These are phyloP conservation scores for Inonotus obliquus DNA, from an alignment of 1,284 basidiomycete species.

Conservation along the genomic window DNA sequence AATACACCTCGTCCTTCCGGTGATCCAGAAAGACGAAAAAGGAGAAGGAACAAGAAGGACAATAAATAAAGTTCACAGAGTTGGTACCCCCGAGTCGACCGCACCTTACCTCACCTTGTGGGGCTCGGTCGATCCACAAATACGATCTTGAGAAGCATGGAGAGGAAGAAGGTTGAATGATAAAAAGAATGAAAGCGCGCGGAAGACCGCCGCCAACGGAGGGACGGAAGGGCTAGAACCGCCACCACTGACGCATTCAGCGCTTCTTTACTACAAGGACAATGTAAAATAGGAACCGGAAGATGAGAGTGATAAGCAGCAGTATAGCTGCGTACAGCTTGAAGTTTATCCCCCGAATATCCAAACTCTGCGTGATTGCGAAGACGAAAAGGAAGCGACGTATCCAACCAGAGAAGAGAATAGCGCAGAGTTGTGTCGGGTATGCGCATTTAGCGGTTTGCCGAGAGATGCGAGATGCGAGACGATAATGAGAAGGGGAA, in stretches of 20 bases:
- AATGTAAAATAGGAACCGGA: slow-evolving; percentile 20
- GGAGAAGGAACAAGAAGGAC: no score
- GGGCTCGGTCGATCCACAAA: background rate
- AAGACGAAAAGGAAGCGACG: background rate
- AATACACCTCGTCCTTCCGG: no score
- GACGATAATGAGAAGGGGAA: background rate
- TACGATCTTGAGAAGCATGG: background rate
- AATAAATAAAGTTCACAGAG: no score
- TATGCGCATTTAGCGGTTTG: background rate
- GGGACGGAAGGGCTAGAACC: no score
- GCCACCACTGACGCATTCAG: slow-evolving; percentile 11
- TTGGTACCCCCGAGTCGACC: background rate
- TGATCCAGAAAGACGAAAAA: no score
- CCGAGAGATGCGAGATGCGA: background rate
- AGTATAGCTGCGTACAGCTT: slow-evolving; percentile 21
- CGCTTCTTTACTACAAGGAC: slow-evolving; percentile 23
- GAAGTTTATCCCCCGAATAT: slow-evolving; percentile 20
- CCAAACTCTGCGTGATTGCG: slow-evolving; percentile 15
- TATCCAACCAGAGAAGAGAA: background rate
- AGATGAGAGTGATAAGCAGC: slow-evolving; percentile 21
- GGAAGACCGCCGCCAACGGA: background rate
- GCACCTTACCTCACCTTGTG: background rate
- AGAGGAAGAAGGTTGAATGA: background rate
- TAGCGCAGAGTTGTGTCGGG: background rate
- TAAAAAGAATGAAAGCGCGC: background rate